Conservation (phyloP, 805 yeast species). For the Candida ponderosae region DNA sequence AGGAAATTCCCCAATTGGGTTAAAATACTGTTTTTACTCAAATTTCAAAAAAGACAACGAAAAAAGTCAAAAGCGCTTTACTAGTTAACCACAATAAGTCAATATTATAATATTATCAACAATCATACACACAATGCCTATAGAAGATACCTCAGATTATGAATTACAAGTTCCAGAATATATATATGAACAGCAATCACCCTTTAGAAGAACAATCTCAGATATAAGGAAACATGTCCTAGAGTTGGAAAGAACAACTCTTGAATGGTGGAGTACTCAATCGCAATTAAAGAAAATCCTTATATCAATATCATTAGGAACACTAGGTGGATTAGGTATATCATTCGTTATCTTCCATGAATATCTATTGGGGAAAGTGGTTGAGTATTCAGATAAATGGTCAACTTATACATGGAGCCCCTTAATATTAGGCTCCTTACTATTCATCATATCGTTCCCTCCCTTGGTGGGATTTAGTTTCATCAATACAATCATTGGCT, state of each 20-base stretch:
- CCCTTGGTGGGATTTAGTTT: slow-evolving; percentile 82
- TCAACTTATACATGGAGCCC: slow-evolving; percentile 24
- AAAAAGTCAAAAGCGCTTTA: no score
- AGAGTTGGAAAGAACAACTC: not conserved
- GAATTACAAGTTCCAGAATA: not conserved
- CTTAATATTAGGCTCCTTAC: slow-evolving; percentile 38
- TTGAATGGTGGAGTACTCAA: slow-evolving; percentile 9
- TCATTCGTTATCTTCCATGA: slow-evolving; percentile 12
- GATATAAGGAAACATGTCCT: not conserved
- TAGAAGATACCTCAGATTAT: no score
- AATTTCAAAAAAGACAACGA: no score
- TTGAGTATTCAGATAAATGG: slow-evolving; percentile 19
- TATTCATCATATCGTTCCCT: slow-evolving; percentile 76
- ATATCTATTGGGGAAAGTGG: slow-evolving; percentile 9
- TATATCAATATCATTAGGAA: not conserved
- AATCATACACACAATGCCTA: not conserved
- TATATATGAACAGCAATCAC: not conserved
- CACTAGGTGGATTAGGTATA: slow-evolving; percentile 3
- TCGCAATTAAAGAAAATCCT: slow-evolving; percentile 2
- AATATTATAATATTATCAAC: not conserved
- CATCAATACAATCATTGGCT: slow-evolving; percentile 60
- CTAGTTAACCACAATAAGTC: no score
- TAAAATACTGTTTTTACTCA: no score
- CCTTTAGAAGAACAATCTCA: not conserved
- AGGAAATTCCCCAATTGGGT: not conserved